phyloP scores from a whole-genome alignment of 805 yeast species.

The Candida pini region DNA sequence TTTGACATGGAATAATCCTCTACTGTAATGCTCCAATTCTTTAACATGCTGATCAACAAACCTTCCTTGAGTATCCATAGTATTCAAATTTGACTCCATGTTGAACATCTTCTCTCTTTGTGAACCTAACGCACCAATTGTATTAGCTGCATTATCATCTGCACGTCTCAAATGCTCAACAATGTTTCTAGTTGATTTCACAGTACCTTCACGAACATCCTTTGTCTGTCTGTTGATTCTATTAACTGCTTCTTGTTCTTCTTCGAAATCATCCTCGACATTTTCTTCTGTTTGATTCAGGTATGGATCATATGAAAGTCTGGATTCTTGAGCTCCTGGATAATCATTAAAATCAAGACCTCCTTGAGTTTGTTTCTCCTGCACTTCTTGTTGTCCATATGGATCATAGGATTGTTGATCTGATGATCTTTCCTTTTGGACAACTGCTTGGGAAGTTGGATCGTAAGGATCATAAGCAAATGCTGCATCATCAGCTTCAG shows the following conservation, averaged over 20 bases:
- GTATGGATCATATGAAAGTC: slow-evolving; percentile 21
- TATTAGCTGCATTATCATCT: slow-evolving; percentile 69
- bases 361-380: slow-evolving; percentile 3
- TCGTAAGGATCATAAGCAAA: no score
- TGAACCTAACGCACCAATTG: slow-evolving; percentile 89
- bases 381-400: slow-evolving; percentile 18
- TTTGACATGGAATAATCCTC: slow-evolving; percentile 76
- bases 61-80: slow-evolving; percentile 75
- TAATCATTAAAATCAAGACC: slow-evolving; percentile 24
- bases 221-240: slow-evolving; percentile 78
- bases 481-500: no score
- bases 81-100: slow-evolving; percentile 69
- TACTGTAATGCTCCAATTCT: slow-evolving; percentile 71
- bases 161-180: slow-evolving; percentile 67
- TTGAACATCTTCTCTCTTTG: slow-evolving; percentile 82
- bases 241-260: slow-evolving; percentile 82
- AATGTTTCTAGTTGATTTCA: slow-evolving; percentile 80
- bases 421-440: neutral
- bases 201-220: slow-evolving; percentile 60
- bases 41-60: slow-evolving; percentile 79
- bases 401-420: slow-evolving; percentile 17
- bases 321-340: slow-evolving; percentile 14
- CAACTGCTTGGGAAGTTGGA: no score
- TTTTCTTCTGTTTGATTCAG: slow-evolving; percentile 15
- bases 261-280: slow-evolving; percentile 60